These are phyloP conservation scores for Oryza longistaminata DNA, from an alignment of 176 grass and related monocot species.

Conservation along the genomic window DNA sequence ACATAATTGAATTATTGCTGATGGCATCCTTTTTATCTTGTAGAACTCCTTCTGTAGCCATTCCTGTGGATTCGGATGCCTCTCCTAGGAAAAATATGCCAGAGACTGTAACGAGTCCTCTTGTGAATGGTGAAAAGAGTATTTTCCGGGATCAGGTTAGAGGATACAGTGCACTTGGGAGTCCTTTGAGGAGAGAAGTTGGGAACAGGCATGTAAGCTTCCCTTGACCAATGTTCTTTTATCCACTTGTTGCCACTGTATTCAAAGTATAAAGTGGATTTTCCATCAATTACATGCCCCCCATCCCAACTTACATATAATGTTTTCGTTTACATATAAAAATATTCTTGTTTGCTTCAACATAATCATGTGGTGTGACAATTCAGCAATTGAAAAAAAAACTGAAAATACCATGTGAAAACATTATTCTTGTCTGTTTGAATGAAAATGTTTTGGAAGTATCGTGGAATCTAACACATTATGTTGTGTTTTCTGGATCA, in stretches of 20 bases:
- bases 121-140: constrained; percentile 58
- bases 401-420: background rate
- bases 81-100: constrained; percentile 39
- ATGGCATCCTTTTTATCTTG: constrained; percentile 39
- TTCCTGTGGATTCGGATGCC: constrained; percentile 48
- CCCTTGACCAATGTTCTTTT: constrained; percentile 23
- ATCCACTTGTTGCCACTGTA: background rate
- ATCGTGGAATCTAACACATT: constrained; percentile 27
- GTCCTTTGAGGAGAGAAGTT: constrained; percentile 73
- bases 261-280: background rate
- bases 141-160: constrained; percentile 53
- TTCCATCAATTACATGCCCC: background rate
- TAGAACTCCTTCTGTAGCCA: constrained; percentile 57
- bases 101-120: constrained; percentile 45
- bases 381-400: background rate
- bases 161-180: constrained; percentile 60
- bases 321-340: background rate
- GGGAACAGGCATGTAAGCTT: constrained; percentile 63
- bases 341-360: background rate
- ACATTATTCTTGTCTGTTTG: constrained; percentile 4
- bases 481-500: constrained; percentile 12
- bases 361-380: background rate
- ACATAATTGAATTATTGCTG: constrained; percentile 1
- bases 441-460: constrained; percentile 4
- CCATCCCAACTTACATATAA: background rate